Conservation (phyloP, 129 eudicot genomes). For the Flaveria brownii region DNA sequence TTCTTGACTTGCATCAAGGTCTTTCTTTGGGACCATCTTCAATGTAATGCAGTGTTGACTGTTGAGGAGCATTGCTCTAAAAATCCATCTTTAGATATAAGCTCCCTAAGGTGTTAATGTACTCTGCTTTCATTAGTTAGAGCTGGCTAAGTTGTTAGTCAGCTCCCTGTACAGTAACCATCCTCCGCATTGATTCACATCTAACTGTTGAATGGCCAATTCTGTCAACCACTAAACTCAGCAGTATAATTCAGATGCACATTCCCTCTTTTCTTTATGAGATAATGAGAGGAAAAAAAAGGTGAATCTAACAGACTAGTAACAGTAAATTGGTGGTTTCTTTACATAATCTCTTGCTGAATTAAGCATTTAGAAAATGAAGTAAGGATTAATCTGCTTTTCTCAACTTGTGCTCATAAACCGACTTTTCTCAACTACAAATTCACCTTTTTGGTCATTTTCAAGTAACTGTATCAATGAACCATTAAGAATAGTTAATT, state of each 20-base stretch:
- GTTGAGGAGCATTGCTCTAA: not conserved
- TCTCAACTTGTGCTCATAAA: no score
- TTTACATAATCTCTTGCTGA: not conserved
- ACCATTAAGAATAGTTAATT: no score
- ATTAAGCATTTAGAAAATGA: no score
- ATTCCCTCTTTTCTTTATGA: not conserved
- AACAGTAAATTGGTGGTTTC: slow-evolving; percentile 12
- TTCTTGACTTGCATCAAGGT: not conserved
- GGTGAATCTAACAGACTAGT: not conserved
- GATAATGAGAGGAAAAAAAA: not conserved
- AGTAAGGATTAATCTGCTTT: no score
- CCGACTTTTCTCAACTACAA: no score
- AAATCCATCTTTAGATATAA: not conserved
- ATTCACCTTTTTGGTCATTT: no score
- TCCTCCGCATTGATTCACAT: not conserved
- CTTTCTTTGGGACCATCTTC: not conserved
- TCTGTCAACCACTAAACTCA: not conserved
- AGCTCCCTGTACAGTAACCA: not conserved
- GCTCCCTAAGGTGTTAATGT: not conserved
- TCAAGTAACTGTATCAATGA: no score
- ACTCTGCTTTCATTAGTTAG: not conserved
- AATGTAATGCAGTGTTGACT: not conserved
- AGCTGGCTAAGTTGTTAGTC: no score
- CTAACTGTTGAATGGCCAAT: not conserved
- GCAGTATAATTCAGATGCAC: not conserved